Conservation (phyloP, 2,329 filamentous ascomycete species). For the Metarhizium rileyi region DNA sequence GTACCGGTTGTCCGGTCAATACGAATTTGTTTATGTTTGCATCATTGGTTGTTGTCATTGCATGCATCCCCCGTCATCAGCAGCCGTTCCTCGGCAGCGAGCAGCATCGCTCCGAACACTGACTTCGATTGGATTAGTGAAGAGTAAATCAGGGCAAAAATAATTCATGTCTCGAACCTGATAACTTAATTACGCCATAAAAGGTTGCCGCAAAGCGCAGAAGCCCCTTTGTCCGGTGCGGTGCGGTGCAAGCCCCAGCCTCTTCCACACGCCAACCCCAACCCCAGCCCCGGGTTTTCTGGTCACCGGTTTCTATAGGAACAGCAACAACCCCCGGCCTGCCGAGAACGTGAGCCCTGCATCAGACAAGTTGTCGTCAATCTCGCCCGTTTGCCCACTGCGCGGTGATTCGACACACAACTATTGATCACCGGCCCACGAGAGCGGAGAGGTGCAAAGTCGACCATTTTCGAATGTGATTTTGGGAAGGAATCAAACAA, state of each 20-base stretch:
- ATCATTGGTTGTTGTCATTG: constrained; percentile 15
- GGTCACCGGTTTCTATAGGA: constrained; percentile 19
- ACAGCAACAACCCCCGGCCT: constrained; percentile 7
- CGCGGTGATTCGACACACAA: neutral
- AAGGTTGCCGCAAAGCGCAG: too few relatives aligned
- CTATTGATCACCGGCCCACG: neutral
- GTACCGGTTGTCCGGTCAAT: constrained; percentile 11
- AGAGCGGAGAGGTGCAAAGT: neutral
- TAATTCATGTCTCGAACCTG: too few relatives aligned
- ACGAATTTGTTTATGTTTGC: constrained; percentile 22
- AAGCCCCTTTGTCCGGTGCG: too few relatives aligned
- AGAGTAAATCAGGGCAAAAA: too few relatives aligned
- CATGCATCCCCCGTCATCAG: neutral
- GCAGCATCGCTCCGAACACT: too few relatives aligned
- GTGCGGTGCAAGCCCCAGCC: too few relatives aligned
- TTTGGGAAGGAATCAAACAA: neutral
- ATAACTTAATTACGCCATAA: too few relatives aligned
- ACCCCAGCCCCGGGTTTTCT: constrained; percentile 18
- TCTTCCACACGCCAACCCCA: neutral
- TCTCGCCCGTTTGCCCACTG: neutral
- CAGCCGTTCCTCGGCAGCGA: too few relatives aligned
- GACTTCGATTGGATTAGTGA: too few relatives aligned
- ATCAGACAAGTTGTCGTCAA: neutral
- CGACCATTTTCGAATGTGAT: neutral
- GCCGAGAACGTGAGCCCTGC: too few relatives aligned